Base-by-base conservation (phyloP, 2,329 filamentous ascomycete species). In the Penicillium sp. region DNA sequence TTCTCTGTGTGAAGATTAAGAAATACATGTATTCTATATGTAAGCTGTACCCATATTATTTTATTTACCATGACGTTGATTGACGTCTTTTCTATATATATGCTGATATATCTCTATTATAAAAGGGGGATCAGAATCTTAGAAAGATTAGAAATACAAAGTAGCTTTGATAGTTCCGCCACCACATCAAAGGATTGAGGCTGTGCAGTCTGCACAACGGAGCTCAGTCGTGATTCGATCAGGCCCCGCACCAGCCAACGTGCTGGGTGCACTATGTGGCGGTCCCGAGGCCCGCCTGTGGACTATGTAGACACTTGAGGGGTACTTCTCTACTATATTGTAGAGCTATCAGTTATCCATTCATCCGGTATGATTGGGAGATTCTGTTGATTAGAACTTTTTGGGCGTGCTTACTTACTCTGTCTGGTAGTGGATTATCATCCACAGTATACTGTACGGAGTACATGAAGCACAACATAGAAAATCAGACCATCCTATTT, bases 171-270 rank as follows among this genome's bases (percentile, higher is more conserved):
- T 49, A 28, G 16, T 49, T 58, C 56, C 53, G 61, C 61, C 59
- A 59, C 58, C 44, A 54, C 37, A 42, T 50, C 37, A 33, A 19
- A 33, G 16, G 53, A 61, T 46, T 67, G 68, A 70, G 68, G 68
- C 68, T 70, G 68, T 70, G 68, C 68, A 64, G 19, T 45, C 59
- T 54, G 45, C 56, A 59, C 46, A 44, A 30, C 45, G 22, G 28
- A 50, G 35, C 33, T 8, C 17, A 36, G 31, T 41, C 17, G 12
- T 67, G 63, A 67, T 65, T 65, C 60, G 61, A 66, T 46, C 49
- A 51, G 55, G 48, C 62, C 64, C 66, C 64, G 60, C 67, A 64
- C 53, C 31, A 64, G 54, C 61, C 54, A 55, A 63, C 58, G 56
- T 46, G 44, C 61, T 66, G 59, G 57, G 61, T 61, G 55, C 53